Percentiles rank a stretch among this genome's conserved stretches.
Evolutionary conservation across 495 filamentous ascomycete species (phyloP).

Genomic region (Penicillium fimorum): DNA sequence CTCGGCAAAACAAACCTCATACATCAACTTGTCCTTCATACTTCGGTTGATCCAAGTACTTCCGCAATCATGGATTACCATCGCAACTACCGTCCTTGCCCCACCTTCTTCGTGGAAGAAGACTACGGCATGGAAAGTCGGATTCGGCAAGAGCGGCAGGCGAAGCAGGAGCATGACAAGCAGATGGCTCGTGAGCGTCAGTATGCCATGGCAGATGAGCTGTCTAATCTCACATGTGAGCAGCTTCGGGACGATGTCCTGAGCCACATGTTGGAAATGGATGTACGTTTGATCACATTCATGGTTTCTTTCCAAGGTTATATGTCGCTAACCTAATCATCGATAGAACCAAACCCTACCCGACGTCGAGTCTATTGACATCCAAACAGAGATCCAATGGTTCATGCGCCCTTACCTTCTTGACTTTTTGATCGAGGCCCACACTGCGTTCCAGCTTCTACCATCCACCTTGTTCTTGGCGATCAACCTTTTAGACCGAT

Average conservation of each 20-base stretch:
- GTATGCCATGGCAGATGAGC: conserved; percentile 78
- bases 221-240: conserved; percentile 76
- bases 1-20: conserved; percentile 24
- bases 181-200: conserved; percentile 73
- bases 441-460: conserved; percentile 88
- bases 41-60: conserved; percentile 6
- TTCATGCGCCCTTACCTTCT: conserved; percentile 98
- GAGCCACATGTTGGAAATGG: conserved; percentile 92
- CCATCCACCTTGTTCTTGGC: conserved; percentile 94
- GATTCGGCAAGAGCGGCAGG: conserved; percentile 33
- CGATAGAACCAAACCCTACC: conserved; percentile 80
- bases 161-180: conserved; percentile 64
- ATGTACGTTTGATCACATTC: conserved; percentile 58
- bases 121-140: conserved; percentile 41
- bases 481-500: conserved; percentile 93
- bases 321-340: conserved; percentile 28
- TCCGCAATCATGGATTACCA: conserved; percentile 69
- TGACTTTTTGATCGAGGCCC: conserved; percentile 97
- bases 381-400: conserved; percentile 99
- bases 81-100: conserved; percentile 57
- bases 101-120: conserved; percentile 89
- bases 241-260: conserved; percentile 93
- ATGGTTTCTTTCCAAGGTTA: neutral
- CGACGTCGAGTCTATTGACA: conserved; percentile 96
- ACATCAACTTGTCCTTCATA: conserved; percentile 1